Base-by-base conservation (phyloP, 2,329 filamentous ascomycete species). In the Calonectria henricotiae region DNA sequence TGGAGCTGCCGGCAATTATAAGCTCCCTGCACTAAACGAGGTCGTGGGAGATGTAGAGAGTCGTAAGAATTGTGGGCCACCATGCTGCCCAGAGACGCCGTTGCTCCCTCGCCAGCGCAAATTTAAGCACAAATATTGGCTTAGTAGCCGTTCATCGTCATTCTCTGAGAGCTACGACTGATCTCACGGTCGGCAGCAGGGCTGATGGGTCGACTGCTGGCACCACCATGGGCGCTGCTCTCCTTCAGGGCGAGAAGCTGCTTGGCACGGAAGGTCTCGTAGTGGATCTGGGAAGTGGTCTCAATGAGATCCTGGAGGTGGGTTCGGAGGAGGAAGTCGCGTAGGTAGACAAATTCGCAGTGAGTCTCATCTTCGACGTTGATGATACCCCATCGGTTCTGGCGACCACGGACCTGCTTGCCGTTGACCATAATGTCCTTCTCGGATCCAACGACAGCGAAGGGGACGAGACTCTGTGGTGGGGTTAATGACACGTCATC, bases 221-320 rank as follows among this genome's bases (percentile, higher is more conserved):
- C 90, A 78, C 91, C 87, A 75, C 92, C 93, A 75, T 94, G 93
- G 77, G 94, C 94, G 81, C 94, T 97, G 89, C 93, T 98, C 89
- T 99, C 96, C 91, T 98, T 99, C 83, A 99, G 90, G 69, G 96
- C 96, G 81, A 99, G 87, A 80, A 99, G 89, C 86, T 99, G 96
- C 92, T 99, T 99, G 80, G 96, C 95, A 85, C 96, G 95, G 95
- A 99, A 99, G 70, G 95, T 97, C 89, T 99, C 96, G 89, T 99
- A 99, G 89, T 99, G 96, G 85, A 98, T 99, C 88, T 99, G 96
- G 78, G 95, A 98, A 58, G 96, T 99, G 37, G 96, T 99, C 87
- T 99, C 96, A 84, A 99, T 98, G 77, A 99, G 91, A 81, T 99
- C 96, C 89, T 99, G 96, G 68, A 99, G 91, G 85, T 99, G 96